A percentile compares a stretch with the other conserved stretches of the same genome.
Evolutionary conservation across 1,284 basidiomycete genomes (phyloP).

Genomic region (Ceratobasidium sp.): DNA sequence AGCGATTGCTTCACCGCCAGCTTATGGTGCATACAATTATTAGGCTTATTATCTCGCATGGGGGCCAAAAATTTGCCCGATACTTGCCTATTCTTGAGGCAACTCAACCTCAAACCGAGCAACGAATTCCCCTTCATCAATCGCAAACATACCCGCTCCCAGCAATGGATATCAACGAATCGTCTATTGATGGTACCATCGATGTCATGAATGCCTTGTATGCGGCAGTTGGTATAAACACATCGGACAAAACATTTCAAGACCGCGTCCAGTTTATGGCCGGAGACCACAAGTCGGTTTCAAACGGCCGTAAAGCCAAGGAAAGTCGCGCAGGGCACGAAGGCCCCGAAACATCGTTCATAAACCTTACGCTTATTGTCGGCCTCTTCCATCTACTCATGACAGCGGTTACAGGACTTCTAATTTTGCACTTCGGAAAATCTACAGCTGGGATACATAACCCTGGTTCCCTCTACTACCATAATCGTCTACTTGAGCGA

Average conservation of each 20-base stretch:
- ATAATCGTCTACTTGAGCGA: constrained; percentile 55
- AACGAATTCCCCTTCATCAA: neutral
- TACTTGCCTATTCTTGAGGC: neutral
- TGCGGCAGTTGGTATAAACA: constrained; percentile 52
- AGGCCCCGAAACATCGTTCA: neutral
- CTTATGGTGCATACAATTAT: constrained; percentile 55
- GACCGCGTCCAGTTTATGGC: constrained; percentile 52
- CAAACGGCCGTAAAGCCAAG: constrained; percentile 55
- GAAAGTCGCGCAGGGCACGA: constrained; percentile 59
- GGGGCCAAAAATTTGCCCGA: neutral
- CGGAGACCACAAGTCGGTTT: constrained; percentile 61
- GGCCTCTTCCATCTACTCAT: constrained; percentile 62
- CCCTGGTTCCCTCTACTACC: constrained; percentile 56
- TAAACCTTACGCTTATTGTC: constrained; percentile 30
- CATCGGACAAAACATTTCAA: constrained; percentile 40
- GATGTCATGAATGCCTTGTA: constrained; percentile 57
- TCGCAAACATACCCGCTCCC: neutral
- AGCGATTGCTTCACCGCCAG: constrained; percentile 49
- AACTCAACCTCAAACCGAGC: neutral
- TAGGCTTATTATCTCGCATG: constrained; percentile 35
- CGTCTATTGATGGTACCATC: neutral
- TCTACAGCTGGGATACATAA: constrained; percentile 53
- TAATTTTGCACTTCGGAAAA: constrained; percentile 57
- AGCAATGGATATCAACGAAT: constrained; percentile 19
- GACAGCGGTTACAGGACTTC: constrained; percentile 55